Conservation (phyloP, 306 rosid genomes). For the Rosa persica region DNA sequence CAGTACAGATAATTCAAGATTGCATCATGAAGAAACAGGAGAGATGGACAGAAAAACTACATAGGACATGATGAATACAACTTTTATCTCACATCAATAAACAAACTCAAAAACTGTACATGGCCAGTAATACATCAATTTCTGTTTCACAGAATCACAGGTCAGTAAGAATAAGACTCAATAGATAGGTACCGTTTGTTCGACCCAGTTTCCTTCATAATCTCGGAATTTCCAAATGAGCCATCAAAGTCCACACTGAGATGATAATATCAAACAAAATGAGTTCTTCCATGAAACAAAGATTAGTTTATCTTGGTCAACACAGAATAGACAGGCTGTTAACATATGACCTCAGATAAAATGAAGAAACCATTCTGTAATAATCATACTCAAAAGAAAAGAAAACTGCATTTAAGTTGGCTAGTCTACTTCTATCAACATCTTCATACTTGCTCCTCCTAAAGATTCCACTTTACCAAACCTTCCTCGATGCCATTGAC, state of each 20-base stretch:
- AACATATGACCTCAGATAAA: neutral
- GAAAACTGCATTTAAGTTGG: neutral
- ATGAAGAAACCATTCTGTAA: neutral
- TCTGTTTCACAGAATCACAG: neutral
- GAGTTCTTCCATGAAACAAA: neutral
- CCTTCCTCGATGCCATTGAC: neutral
- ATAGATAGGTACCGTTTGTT: slow-evolving; percentile 55
- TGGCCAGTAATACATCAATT: neutral
- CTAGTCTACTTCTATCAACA: neutral
- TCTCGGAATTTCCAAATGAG: slow-evolving; percentile 32
- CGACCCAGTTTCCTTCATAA: slow-evolving; percentile 49
- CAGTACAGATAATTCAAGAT: neutral
- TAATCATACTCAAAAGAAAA: neutral
- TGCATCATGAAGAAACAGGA: neutral
- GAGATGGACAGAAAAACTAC: neutral
- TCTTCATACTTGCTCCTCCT: neutral
- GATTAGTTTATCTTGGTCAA: slow-evolving; percentile 12
- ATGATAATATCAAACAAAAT: slow-evolving; percentile 21
- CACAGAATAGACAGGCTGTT: neutral
- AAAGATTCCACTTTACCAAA: neutral
- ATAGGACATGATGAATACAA: neutral
- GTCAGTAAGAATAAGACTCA: neutral
- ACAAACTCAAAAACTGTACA: neutral
- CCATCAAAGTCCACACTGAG: slow-evolving; percentile 61
- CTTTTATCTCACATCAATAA: neutral